Evolutionary conservation across 1,284 basidiomycete genomes (phyloP).

Genomic region (Cryptococcus amylolentus): DNA sequence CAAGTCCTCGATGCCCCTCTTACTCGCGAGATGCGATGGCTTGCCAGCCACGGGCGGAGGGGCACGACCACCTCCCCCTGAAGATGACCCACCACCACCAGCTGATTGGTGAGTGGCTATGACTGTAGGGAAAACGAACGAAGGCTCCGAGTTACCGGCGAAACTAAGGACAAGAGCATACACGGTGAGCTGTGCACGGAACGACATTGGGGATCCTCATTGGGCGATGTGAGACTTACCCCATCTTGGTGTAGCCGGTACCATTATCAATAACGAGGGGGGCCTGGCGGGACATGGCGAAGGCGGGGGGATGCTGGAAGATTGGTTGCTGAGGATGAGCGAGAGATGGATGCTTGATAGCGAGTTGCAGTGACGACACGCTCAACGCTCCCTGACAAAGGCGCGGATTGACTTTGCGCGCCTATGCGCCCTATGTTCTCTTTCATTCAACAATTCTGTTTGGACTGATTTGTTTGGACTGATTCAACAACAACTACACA

Average conservation of each 20-base stretch:
- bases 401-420: not conserved
- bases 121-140: conserved; percentile 95
- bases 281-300: conserved; percentile 68
- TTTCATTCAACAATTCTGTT: not conserved
- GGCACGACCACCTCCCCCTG: conserved; percentile 31
- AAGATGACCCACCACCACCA: conserved; percentile 55
- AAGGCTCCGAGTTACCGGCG: conserved; percentile 97
- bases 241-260: conserved; percentile 95
- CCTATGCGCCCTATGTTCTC: not conserved
- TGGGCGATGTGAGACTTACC: conserved; percentile 56
- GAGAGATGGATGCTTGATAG: not conserved
- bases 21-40: conserved; percentile 88
- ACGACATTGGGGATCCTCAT: not conserved
- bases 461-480: not conserved
- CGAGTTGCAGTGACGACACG: conserved; percentile 1
- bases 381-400: not conserved
- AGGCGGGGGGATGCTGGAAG: conserved; percentile 4
- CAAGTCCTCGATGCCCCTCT: conserved; percentile 96
- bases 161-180: conserved; percentile 59
- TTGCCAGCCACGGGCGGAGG: conserved; percentile 62
- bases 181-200: not conserved
- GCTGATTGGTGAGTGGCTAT: conserved; percentile 70
- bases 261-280: conserved; percentile 97
- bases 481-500: not conserved
- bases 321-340: not conserved